Base-by-base conservation (phyloP, 2,329 filamentous ascomycete genomes). In the Fusarium sublunatum region DNA sequence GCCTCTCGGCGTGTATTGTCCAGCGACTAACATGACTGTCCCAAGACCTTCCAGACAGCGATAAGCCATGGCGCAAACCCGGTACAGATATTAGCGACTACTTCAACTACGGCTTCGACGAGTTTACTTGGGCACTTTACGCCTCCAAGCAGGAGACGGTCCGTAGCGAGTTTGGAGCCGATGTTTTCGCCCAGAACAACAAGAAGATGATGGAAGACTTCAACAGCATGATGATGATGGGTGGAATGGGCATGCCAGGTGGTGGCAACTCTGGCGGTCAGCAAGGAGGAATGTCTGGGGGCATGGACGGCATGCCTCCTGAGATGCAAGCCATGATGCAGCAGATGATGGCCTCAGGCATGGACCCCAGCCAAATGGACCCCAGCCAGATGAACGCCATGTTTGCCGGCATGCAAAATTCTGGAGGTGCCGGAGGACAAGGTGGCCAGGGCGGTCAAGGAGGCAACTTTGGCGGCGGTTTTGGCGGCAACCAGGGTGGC, bases 101-200 rank as follows among this genome's bases (percentile, higher is more conserved):
- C 79, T 98, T 98, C 86, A 98, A 98, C 81, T 98, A 98, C 77
- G 94, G 94, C 56, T 98, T 98, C 73, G 94, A 98, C 78, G 94
- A 98, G 77, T 98, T 97, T 77, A 97, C 93, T 1, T 99, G 95
- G 95, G 91, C 93, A 6, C 86, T 93, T 50, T 99, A 99, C 75
- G 93, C 93, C 29, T 83, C 92, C 58, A 96, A 96, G 73, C 95
- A 98, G 75, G 88, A 95, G 66, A 83, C 82, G 24, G 83, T 97
- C 71, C 86, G 91, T 15, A 87, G 87, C 65, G 91, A 94, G 68
- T 92, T 92, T 67, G 86, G 86, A 54, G 87, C 90, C 43, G 86
- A 89, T 39, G 81, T 82, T 39, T 83, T 89, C 48, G 83, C 85
- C 19, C 79, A 81, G 50, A 87, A 84, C 65, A 86, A 86, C 68